These are phyloP conservation scores for Camellia lanceoleosa DNA, from an alignment of 148 eudicot species.

Conservation along the genomic window DNA sequence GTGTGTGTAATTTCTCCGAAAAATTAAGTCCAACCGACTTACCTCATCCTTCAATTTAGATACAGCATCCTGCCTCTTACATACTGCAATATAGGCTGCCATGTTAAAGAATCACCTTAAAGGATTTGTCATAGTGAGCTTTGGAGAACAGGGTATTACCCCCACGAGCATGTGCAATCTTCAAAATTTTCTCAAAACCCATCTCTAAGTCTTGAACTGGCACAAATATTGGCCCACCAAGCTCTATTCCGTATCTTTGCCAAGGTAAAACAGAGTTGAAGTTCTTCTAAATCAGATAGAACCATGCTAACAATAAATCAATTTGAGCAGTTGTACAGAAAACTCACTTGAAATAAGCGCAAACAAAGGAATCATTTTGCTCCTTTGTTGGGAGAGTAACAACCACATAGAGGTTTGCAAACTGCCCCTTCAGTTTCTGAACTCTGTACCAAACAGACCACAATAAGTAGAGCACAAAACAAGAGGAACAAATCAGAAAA, in stretches of 20 bases:
- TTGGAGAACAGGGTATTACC: conserved; percentile 37
- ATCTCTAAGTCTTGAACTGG: conserved; percentile 80
- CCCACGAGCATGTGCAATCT: conserved; percentile 90
- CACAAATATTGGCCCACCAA: conserved; percentile 81
- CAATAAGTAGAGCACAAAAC: conserved; percentile 13
- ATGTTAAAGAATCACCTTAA: not conserved
- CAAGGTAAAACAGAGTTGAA: conserved; percentile 12
- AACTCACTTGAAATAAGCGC: conserved; percentile 75
- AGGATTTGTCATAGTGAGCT: conserved; percentile 5
- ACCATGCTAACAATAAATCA: not conserved
- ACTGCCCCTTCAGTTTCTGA: conserved; percentile 76
- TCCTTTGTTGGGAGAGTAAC: conserved; percentile 76
- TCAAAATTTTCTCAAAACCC: conserved; percentile 92
- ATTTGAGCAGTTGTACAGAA: not conserved
- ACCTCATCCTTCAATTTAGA: conserved; percentile 84
- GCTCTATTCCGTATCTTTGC: conserved; percentile 66
- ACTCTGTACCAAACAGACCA: conserved; percentile 45
- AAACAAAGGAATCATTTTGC: conserved; percentile 72
- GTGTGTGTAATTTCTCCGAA: too few relatives aligned
- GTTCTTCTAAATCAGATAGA: conserved; percentile 12
- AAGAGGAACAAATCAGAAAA: not conserved
- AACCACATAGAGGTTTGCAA: conserved; percentile 83
- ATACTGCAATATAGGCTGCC: conserved; percentile 40
- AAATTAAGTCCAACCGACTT: conserved; percentile 20
- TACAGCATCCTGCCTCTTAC: conserved; percentile 77